Base-by-base conservation (phyloP, 306 rosid genomes). In the Prunus kanzakura region DNA sequence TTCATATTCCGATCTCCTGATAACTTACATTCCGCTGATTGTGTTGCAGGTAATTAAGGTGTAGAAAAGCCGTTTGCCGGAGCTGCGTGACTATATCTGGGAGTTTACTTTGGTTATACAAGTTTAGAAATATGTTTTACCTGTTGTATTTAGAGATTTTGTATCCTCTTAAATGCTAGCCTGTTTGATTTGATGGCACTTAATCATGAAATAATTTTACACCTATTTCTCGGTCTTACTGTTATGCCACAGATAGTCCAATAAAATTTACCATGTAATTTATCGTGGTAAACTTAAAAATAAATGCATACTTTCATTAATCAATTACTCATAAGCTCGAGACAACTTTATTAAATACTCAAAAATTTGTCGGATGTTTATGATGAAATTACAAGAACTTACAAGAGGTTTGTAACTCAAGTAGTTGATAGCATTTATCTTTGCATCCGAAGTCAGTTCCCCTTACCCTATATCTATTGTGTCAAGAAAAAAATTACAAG, bases 31-130 rank as follows among this genome's bases (percentile, higher is more conserved):
- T 43, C 18, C 29, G n/a, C 18, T 77, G 61, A 66, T 60, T 38
- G 9, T 73, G 41, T 64, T 46, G 69, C 80, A 78, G 80, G 77
- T 62, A 25, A 62, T 51, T 14, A 12, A 67, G 50, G 61, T 43
- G 80, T 4, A 1, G 72, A 73, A 47, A 43, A 20, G 41, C 55
- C 23, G n/a, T 52, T 45, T 73, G 64, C 66, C 4, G 15, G 57
- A 77, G 73, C 23, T 30, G 54, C 38, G 9, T 12, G 52, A 2
- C 49, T 4, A 25, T 69, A 45, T 63, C 47, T 25, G 41, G 46
- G 35, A 12, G 23, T 41, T 41, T 15, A 23, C 35, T 55, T 12
- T 54, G 16, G 61, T 47, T 3, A 18, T 14, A n/a, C 46, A 52
- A 52, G 41, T 54, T 72, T 56, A 38, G 54, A 12, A 20, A 3